Evolutionary conservation across 306 rosid species (phyloP), one percentile per base, ranked within the genome.

Genomic region (Trifolium subterraneum): DNA sequence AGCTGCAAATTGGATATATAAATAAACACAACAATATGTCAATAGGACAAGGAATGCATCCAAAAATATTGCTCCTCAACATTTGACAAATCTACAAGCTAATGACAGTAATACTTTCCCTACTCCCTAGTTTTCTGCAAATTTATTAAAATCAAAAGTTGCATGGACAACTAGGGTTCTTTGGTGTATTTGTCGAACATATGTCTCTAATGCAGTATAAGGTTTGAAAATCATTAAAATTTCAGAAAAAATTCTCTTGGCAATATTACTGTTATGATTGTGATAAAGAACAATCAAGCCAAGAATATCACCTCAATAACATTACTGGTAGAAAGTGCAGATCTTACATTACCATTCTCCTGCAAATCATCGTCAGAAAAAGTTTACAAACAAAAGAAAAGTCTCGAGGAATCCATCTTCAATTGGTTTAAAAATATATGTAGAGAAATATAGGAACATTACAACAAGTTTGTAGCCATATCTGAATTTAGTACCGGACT

Each of bases 381-480:
- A 71, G 29, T 75, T 31, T 64, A 39, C 23, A 41, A 68, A 42
- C 48, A 76, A 68, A 19, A 41, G 41, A 38, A 68, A 25, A 33
- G 64, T 10, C 27, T 15, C 45, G 20, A 10, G 8, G 56, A 20
- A 61, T 18, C 38, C 14, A 42, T 78, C 42, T 45, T 75, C 38
- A 16, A 42, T 36, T 10, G n/a, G 25, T 29, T 16, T 64, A 39
- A 48, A 22, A 16, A 52, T 10, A 10, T 19, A 20, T 44, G 7
- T 20, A 64, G 7, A 23, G 22, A 54, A 65, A 76, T 27, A 27
- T 56, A 80, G 18, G 74, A 81, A 31, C 76, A 84, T 87, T 94
- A 92, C 99, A 36, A 94, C 84, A 75, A 94, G 78, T 79, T 94
- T 94, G 92, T 94, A 94, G 90, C 99, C 99, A 63, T 94, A 94